Conservation (phyloP, 176 grass and related monocot species). For the Ananas comosus region DNA sequence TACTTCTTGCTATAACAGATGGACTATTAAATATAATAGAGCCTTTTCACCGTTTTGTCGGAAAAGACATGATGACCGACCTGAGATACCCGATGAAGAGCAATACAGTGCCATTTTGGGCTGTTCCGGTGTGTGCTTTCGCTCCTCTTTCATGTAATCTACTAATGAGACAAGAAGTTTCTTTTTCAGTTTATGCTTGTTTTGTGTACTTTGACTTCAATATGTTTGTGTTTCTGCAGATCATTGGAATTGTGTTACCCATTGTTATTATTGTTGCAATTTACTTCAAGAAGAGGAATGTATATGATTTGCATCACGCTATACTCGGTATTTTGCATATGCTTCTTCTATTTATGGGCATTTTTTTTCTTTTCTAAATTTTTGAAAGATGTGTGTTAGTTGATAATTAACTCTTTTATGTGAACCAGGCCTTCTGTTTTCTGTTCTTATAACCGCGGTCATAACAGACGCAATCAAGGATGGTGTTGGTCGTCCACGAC, state of each 20-base stretch:
- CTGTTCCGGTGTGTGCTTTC: slow-evolving; percentile 51
- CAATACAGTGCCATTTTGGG: slow-evolving; percentile 80
- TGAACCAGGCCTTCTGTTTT: slow-evolving; percentile 22
- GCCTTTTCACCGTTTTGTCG: slow-evolving; percentile 78
- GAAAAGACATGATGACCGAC: slow-evolving; percentile 83
- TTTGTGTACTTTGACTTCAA: not conserved
- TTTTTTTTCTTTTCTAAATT: not conserved
- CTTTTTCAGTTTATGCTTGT: no score
- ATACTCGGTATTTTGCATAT: slow-evolving; percentile 22
- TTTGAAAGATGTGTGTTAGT: not conserved
- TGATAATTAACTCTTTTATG: not conserved
- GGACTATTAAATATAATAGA: slow-evolving; percentile 61
- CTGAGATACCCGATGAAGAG: slow-evolving; percentile 67
- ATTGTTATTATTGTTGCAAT: slow-evolving; percentile 26
- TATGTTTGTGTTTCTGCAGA: not conserved
- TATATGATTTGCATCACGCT: slow-evolving; percentile 44
- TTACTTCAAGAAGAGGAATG: slow-evolving; percentile 36
- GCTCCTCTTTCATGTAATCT: no score
- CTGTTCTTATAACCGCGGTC: slow-evolving; percentile 63
- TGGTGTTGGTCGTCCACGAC: slow-evolving; percentile 59
- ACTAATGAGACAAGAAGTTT: no score
- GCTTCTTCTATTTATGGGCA: not conserved
- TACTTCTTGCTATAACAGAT: slow-evolving; percentile 53
- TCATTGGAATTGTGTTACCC: slow-evolving; percentile 6
- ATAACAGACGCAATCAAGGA: slow-evolving; percentile 79